Evolutionary conservation across 2,329 filamentous ascomycete genomes (phyloP).

Genomic region (Monosporascus ibericus): DNA sequence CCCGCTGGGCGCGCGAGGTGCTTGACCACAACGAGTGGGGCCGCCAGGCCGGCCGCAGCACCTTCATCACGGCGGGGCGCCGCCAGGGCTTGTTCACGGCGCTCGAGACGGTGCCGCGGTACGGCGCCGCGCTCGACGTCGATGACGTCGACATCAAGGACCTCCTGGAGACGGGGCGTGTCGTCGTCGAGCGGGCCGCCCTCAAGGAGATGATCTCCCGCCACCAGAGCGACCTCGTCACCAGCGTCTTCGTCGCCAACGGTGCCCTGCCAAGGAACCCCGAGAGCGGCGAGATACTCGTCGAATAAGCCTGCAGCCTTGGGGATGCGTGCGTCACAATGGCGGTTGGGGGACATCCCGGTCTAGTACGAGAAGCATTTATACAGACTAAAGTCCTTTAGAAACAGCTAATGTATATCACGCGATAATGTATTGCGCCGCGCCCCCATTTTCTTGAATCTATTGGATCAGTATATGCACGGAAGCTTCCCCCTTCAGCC

Average conservation of each 20-base stretch:
- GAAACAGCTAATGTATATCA: no score
- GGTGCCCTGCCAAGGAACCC: constrained; percentile 21
- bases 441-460: no score
- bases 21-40: constrained; percentile 68
- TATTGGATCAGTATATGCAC: no score
- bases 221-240: constrained; percentile 63
- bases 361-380: no score
- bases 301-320: constrained; percentile 16
- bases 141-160: constrained; percentile 95
- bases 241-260: constrained; percentile 36
- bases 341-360: no score
- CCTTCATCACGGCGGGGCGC: constrained; percentile 63
- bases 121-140: constrained; percentile 64
- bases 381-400: no score
- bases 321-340: neutral
- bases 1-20: constrained; percentile 60
- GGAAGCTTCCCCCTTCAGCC: no score
- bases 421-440: no score
- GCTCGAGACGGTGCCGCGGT: constrained; percentile 55
- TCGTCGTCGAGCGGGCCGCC: constrained; percentile 81
- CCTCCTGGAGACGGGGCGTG: constrained; percentile 72
- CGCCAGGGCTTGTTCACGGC: constrained; percentile 60
- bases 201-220: constrained; percentile 66
- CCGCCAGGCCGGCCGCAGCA: constrained; percentile 59
- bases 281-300: constrained; percentile 21